These are phyloP conservation scores for Candida sanyaensis DNA, from an alignment of 1,139 yeast genomes.

Conservation along the genomic window DNA sequence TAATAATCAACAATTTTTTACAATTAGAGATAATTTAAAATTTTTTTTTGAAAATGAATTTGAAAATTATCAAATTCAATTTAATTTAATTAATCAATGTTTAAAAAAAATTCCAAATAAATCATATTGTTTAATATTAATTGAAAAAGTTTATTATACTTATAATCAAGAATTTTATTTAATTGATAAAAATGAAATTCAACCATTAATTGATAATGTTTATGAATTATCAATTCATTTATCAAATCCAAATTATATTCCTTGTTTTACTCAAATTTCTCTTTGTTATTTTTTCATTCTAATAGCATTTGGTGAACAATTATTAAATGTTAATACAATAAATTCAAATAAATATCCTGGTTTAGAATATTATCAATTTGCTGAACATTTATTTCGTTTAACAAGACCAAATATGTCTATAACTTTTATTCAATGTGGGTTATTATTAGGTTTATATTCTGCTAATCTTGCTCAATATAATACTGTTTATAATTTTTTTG, in stretches of 20 bases:
- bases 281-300: constrained; percentile 35
- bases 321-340: constrained; percentile 17
- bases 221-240: constrained; percentile 27
- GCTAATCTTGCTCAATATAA: constrained; percentile 51
- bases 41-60: constrained; percentile 7
- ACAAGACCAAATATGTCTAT: constrained; percentile 42
- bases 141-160: constrained; percentile 31
- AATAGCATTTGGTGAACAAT: constrained; percentile 42
- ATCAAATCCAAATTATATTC: constrained; percentile 12
- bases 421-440: constrained; percentile 46
- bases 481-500: constrained; percentile 50
- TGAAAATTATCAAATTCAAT: constrained; percentile 10
- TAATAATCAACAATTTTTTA: neutral
- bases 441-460: constrained; percentile 47
- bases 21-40: constrained; percentile 2
- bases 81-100: constrained; percentile 9
- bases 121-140: constrained; percentile 27
- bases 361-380: constrained; percentile 37
- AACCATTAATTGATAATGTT: constrained; percentile 21
- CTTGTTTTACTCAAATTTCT: constrained; percentile 7
- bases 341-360: constrained; percentile 27
- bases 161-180: constrained; percentile 46
- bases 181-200: constrained; percentile 16
- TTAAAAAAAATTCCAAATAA: constrained; percentile 25
- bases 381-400: constrained; percentile 40